Evolutionary conservation across 2,329 filamentous ascomycete genomes (phyloP), one percentile per base, ranked within the genome.

Genomic region (Kalaharituber pfeilii): DNA sequence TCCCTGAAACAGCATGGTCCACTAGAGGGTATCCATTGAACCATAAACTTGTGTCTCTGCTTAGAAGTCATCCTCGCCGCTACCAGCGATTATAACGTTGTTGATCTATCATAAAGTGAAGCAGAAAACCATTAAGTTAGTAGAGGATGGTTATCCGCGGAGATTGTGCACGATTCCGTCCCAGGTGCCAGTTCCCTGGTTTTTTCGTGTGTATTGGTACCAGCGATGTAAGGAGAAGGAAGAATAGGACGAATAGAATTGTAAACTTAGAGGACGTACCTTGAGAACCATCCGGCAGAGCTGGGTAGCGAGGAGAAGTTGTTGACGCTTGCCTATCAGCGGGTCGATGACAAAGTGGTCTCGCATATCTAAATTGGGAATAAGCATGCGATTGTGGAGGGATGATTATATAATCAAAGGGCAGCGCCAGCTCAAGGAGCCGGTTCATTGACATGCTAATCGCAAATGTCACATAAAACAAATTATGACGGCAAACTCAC

Each of bases 291-390:
- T 96, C 62, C 91, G 81, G 75, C 91, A 96, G 62, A 98, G 75
- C 73, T 98, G 91, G 52, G 93, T 98, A 28, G 91, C 91, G 61
- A 98, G 78, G 72, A 95, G 80, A 57, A 98, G 77, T 72, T 98
- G 91, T 73, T 95, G 88, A 71, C 86, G 84, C 78, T 98, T 98
- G 64, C 91, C 91, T 68, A 98, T 98, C 66, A 98, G 74, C 52
- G 91, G 93, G 67, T 98, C 91, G 67, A 98, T 96, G 62, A 95
- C 91, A 70, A 98, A 98, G 62, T 91, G 85, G 63, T 94, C 81
- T 73, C 84, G 88, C 91, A 98, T 98, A 71, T 96, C 81, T 59
- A 36, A 42, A 51, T 9, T n/a, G n/a, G n/a, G n/a, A n/a, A n/a
- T n/a, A n/a, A n/a, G n/a, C n/a, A n/a, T n/a, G n/a, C n/a, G n/a